Base-by-base conservation (phyloP, 2,329 filamentous ascomycete species). In the Calonectria ilicicola region DNA sequence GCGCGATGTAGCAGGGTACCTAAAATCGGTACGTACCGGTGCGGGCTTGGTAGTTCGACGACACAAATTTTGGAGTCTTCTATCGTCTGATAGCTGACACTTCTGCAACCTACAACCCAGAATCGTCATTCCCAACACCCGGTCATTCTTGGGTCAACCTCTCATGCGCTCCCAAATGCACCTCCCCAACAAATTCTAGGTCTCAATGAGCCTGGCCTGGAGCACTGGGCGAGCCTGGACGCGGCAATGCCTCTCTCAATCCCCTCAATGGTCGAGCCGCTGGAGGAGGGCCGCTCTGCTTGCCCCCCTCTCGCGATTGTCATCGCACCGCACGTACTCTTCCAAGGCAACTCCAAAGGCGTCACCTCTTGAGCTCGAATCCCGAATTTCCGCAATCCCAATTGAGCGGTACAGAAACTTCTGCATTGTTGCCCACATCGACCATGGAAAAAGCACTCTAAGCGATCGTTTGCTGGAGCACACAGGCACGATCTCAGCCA, bases 341-440 rank as follows among this genome's bases (percentile, higher is more conserved):
- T 23, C 56, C 47, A 70, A 72, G 46, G 65, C 62, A 29, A 46
- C 38, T 10, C 53, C 80, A 7, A 85, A 85, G 64, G 68, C 81
- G 6, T 79, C 81, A 10, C 78, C 83, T 5, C 72, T 80, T 7
- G 79, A 85, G 67, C 80, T 85, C 42, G 84, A 85, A 46, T 78
- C 79, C 15, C 89, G 91, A 76, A 95, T 96, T 72, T 87, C 91
- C 19, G 91, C 90, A 7, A 96, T 96, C 67, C 94, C 94, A 2
- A 93, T 96, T 79, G 91, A 93, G 70, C 91, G 94, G 23, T 96
- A 92, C 78, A 93, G 97, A 75, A 99, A 99, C 84, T 99, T 99
- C 84, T 99, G 97, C 85, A 98, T 99, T 80, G 96, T 99, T 65
- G 97, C 97, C 12, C 97, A 99, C 83, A 97, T 99, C 82, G 97